Conservation (phyloP, 2,329 filamentous ascomycete genomes). For the Thielaviopsis cerberus region DNA sequence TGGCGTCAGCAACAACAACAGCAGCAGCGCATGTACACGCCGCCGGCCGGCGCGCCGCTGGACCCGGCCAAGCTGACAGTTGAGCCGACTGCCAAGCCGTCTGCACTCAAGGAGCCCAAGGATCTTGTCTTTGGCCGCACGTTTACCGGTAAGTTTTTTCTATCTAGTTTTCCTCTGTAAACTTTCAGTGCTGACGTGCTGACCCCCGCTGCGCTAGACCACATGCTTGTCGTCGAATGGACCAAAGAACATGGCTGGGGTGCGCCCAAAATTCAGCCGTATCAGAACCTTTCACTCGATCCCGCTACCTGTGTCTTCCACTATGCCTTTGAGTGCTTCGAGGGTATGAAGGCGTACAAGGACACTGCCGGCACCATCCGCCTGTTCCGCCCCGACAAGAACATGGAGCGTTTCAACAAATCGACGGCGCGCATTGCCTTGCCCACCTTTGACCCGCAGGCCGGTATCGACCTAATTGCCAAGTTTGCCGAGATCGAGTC, state of each 20-base stretch:
- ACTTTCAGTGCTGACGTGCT: neutral
- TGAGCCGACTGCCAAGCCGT: slow-evolving; percentile 57
- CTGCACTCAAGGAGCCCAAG: slow-evolving; percentile 52
- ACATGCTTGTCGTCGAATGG: slow-evolving; percentile 95
- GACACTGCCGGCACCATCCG: slow-evolving; percentile 60
- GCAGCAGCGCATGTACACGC: slow-evolving; percentile 3
- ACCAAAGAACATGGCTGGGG: slow-evolving; percentile 69
- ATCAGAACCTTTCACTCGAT: slow-evolving; percentile 93
- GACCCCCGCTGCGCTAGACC: slow-evolving; percentile 42
- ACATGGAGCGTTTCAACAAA: slow-evolving; percentile 89
- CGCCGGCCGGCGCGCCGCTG: slow-evolving; percentile 40
- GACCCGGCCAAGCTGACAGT: slow-evolving; percentile 62
- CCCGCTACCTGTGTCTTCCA: slow-evolving; percentile 94
- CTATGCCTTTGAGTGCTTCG: slow-evolving; percentile 95
- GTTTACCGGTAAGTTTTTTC: slow-evolving; percentile 58
- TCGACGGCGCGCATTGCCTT: slow-evolving; percentile 82
- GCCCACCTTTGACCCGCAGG: slow-evolving; percentile 60
- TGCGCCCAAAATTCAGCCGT: slow-evolving; percentile 66
- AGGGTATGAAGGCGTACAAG: slow-evolving; percentile 99
- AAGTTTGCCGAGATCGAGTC: slow-evolving; percentile 64
- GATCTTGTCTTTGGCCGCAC: slow-evolving; percentile 76
- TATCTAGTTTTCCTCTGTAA: neutral
- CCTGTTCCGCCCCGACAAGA: slow-evolving; percentile 85
- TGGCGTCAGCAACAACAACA: neutral
- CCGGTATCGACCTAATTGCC: slow-evolving; percentile 64